Conservation (phyloP, 2,329 filamentous ascomycete genomes). For the Colletotrichum horii region DNA sequence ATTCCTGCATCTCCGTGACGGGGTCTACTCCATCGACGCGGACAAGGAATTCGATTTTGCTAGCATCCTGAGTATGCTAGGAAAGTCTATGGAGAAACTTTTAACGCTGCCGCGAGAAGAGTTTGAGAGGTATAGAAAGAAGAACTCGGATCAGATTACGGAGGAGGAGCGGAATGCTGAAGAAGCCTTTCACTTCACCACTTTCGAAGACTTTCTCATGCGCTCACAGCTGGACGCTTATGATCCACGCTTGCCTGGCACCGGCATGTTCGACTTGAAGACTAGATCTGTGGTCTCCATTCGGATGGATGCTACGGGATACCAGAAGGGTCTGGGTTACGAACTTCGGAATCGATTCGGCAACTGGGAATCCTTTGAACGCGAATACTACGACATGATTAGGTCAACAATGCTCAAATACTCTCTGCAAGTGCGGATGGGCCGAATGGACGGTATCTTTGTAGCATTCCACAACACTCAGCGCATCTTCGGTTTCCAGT, state of each 20-base stretch:
- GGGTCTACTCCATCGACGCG: slow-evolving; percentile 91
- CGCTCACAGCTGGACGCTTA: slow-evolving; percentile 93
- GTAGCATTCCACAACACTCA: slow-evolving; percentile 95
- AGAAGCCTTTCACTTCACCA: slow-evolving; percentile 88
- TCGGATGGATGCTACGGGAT: slow-evolving; percentile 80
- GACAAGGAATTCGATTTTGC: slow-evolving; percentile 90
- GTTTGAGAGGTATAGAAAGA: slow-evolving; percentile 82
- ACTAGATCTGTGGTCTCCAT: slow-evolving; percentile 91
- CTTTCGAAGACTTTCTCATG: slow-evolving; percentile 87
- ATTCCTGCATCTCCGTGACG: slow-evolving; percentile 83
- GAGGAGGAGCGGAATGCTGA: slow-evolving; percentile 74
- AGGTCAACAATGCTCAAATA: slow-evolving; percentile 95
- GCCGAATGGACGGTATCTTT: slow-evolving; percentile 98
- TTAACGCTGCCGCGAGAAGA: slow-evolving; percentile 82
- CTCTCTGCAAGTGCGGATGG: slow-evolving; percentile 94
- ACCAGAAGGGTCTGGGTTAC: slow-evolving; percentile 80
- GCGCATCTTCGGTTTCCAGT: slow-evolving; percentile 97
- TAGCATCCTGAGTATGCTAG: slow-evolving; percentile 88
- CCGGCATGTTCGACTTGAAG: slow-evolving; percentile 95
- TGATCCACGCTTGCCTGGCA: slow-evolving; percentile 84
- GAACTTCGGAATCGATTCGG: slow-evolving; percentile 81
- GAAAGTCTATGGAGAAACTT: slow-evolving; percentile 96
- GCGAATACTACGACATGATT: slow-evolving; percentile 97
- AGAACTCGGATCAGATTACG: slow-evolving; percentile 69
- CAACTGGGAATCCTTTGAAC: slow-evolving; percentile 88